A percentile compares a stretch with the other conserved stretches of the same genome.
These are phyloP conservation scores for Phytopythium chamaehyphon DNA, from an alignment of 352 stramenopile species.

Conservation along the genomic window DNA sequence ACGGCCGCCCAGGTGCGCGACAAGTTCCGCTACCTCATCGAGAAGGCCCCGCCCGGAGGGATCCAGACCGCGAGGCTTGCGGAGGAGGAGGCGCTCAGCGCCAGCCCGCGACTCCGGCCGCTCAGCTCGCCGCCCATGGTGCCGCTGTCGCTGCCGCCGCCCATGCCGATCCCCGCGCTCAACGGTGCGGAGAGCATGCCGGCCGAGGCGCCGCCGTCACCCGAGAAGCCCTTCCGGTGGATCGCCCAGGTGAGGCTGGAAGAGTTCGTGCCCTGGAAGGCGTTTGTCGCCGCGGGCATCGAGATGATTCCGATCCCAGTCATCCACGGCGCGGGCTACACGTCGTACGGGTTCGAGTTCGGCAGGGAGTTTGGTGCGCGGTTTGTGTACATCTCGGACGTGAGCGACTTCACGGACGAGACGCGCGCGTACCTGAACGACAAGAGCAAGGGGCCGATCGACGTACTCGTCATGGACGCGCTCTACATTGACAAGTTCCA, in stretches of 20 bases:
- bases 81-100: neutral
- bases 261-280: conserved; percentile 43
- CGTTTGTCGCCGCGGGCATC: conserved; percentile 46
- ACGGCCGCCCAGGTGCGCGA: conserved; percentile 54
- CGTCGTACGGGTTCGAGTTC: conserved; percentile 80
- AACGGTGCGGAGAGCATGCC: neutral
- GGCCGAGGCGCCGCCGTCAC: conserved; percentile 7
- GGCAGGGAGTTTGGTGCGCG: conserved; percentile 55
- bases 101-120: conserved; percentile 1
- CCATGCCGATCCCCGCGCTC: too few relatives aligned
- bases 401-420: conserved; percentile 70
- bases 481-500: conserved; percentile 75
- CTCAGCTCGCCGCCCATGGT: neutral
- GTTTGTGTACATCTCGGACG: conserved; percentile 88
- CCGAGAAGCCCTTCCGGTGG: conserved; percentile 61
- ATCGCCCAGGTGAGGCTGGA: conserved; percentile 73
- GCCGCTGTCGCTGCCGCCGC: conserved; percentile 1
- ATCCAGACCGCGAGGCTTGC: too few relatives aligned
- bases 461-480: conserved; percentile 82
- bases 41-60: conserved; percentile 23
- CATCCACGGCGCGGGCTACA: conserved; percentile 75
- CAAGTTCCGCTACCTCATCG: conserved; percentile 82
- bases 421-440: conserved; percentile 57
- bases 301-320: conserved; percentile 71
- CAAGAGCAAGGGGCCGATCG: conserved; percentile 43